phyloP scores from a whole-genome alignment of 805 yeast genomes.

The Lipomyces oligophaga region DNA sequence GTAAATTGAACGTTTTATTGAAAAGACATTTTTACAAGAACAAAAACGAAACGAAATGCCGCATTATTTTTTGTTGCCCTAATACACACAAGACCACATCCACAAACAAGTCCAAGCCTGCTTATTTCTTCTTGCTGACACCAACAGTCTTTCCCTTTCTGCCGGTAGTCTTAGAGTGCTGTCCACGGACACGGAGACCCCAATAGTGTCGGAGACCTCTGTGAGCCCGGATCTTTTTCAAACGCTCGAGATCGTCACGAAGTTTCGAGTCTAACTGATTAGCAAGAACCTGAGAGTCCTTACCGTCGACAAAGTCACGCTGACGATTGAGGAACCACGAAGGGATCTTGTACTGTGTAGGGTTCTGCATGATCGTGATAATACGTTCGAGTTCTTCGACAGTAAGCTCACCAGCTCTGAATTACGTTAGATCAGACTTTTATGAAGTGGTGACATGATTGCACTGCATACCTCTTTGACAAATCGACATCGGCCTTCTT shows the following conservation, averaged over 20 bases:
- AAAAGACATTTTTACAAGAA: neutral
- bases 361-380: constrained; percentile 99
- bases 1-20: no score
- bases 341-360: constrained; percentile 98
- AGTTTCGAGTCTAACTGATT: constrained; percentile 98
- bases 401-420: constrained; percentile 96
- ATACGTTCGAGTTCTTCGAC: constrained; percentile 99
- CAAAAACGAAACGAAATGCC: constrained; percentile 9
- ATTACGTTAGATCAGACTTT: neutral
- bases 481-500: constrained; percentile 99
- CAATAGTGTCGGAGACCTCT: constrained; percentile 99
- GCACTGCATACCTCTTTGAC: constrained; percentile 61
- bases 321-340: constrained; percentile 99
- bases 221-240: constrained; percentile 99
- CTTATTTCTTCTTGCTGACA: constrained; percentile 44
- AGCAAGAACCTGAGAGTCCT: constrained; percentile 98
- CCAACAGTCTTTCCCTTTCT: constrained; percentile 72
- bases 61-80: constrained; percentile 11
- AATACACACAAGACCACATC: constrained; percentile 8
- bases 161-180: constrained; percentile 99
- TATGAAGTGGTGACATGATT: neutral
- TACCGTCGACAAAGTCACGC: constrained; percentile 97
- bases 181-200: constrained; percentile 99
- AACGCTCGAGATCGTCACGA: constrained; percentile 99
- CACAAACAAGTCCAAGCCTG: constrained; percentile 1